Conservation (phyloP, 495 filamentous ascomycete genomes). For the Xanthoparmelia taractica region DNA sequence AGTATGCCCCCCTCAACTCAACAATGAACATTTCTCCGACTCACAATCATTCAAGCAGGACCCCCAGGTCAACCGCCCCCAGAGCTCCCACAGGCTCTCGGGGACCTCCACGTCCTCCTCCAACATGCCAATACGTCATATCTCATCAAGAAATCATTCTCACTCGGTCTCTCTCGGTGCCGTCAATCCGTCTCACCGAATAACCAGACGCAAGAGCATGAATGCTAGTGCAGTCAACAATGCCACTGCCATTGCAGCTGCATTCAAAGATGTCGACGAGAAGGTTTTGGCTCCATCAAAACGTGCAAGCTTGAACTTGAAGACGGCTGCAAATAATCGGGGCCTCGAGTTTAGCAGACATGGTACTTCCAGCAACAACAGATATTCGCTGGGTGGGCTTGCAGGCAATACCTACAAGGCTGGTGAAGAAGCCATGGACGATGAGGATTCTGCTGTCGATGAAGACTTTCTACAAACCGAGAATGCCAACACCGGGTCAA, state of each 20-base stretch:
- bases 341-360: slow-evolving; percentile 41
- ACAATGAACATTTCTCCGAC: not conserved
- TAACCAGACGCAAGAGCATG: slow-evolving; percentile 90
- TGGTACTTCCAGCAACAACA: slow-evolving; percentile 24
- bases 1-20: slow-evolving; percentile 10
- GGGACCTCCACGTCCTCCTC: slow-evolving; percentile 21
- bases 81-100: slow-evolving; percentile 25
- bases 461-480: slow-evolving; percentile 20
- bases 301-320: slow-evolving; percentile 39
- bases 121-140: slow-evolving; percentile 31
- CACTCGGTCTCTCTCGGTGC: slow-evolving; percentile 74
- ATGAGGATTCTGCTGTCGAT: slow-evolving; percentile 30
- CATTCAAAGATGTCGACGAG: slow-evolving; percentile 58
- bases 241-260: slow-evolving; percentile 66
- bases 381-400: not conserved
- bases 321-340: slow-evolving; percentile 34
- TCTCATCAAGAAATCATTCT: slow-evolving; percentile 67
- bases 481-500: slow-evolving; percentile 37
- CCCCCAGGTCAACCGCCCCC: slow-evolving; percentile 18
- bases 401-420: slow-evolving; percentile 49
- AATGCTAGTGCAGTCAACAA: slow-evolving; percentile 68
- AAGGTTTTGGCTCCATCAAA: slow-evolving; percentile 27
- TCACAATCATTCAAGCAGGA: slow-evolving; percentile 19
- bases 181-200: slow-evolving; percentile 71
- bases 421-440: slow-evolving; percentile 49